Conservation (phyloP, 2,329 filamentous ascomycete species). For the Coleophoma cylindrospora region DNA sequence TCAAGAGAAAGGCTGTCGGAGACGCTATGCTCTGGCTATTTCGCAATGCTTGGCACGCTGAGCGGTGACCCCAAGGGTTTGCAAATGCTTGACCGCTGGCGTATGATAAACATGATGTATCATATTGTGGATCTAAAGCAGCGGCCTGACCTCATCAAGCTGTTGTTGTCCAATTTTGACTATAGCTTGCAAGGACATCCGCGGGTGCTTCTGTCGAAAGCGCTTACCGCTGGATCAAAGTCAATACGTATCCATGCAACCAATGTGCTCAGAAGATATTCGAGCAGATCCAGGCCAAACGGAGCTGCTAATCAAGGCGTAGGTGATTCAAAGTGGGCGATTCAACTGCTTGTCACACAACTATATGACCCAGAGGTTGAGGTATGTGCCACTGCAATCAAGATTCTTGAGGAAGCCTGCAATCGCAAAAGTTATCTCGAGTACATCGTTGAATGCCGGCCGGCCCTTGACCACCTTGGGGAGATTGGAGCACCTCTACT, state of each 20-base stretch:
- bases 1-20: conserved; percentile 78
- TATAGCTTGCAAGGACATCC: conserved; percentile 86
- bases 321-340: conserved; percentile 87
- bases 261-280: conserved; percentile 81
- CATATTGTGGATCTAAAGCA: conserved; percentile 91
- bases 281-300: conserved; percentile 47
- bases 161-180: conserved; percentile 86
- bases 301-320: conserved; percentile 34
- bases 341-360: conserved; percentile 94
- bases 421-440: conserved; percentile 88
- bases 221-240: conserved; percentile 85
- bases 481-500: conserved; percentile 94
- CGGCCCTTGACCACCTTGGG: conserved; percentile 88
- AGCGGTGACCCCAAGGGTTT: conserved; percentile 80
- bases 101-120: conserved; percentile 99
- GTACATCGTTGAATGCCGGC: conserved; percentile 93
- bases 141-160: conserved; percentile 84
- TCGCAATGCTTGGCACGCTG: conserved; percentile 83
- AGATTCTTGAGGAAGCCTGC: conserved; percentile 95
- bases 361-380: conserved; percentile 96
- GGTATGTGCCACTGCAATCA: conserved; percentile 92
- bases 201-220: conserved; percentile 87
- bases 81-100: conserved; percentile 89
- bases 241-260: conserved; percentile 89
- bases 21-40: conserved; percentile 88